Evolutionary conservation across 495 filamentous ascomycete genomes (phyloP).

Genomic region (Bryoglossum gracile): DNA sequence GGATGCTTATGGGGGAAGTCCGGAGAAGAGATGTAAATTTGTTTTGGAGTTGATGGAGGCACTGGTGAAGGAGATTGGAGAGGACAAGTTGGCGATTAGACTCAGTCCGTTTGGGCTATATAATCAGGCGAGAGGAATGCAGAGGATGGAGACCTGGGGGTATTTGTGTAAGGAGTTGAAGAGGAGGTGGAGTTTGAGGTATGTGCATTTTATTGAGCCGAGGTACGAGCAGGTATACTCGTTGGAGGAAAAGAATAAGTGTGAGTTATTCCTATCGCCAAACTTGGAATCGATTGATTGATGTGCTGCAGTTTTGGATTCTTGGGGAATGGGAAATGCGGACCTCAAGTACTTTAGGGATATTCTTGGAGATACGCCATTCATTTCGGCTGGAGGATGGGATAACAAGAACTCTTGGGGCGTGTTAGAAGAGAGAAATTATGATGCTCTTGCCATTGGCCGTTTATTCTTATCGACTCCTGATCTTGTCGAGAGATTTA

Average conservation of each 20-base stretch:
- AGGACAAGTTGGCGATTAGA: slow-evolving; percentile 20
- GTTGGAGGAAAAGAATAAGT: slow-evolving; percentile 38
- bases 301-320: slow-evolving; percentile 24
- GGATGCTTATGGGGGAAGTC: slow-evolving; percentile 44
- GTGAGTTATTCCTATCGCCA: slow-evolving; percentile 6
- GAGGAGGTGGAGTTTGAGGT: slow-evolving; percentile 39
- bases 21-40: slow-evolving; percentile 44
- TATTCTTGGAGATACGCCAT: slow-evolving; percentile 41
- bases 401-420: slow-evolving; percentile 40
- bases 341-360: slow-evolving; percentile 34
- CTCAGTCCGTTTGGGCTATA: slow-evolving; percentile 41
- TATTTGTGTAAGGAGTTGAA: slow-evolving; percentile 43
- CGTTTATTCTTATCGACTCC: slow-evolving; percentile 17
- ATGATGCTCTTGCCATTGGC: slow-evolving; percentile 30
- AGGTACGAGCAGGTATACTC: slow-evolving; percentile 44
- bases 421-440: slow-evolving; percentile 35
- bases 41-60: slow-evolving; percentile 38
- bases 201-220: slow-evolving; percentile 48
- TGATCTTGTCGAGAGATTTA: slow-evolving; percentile 33
- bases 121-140: slow-evolving; percentile 38
- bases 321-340: slow-evolving; percentile 37
- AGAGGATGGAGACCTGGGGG: slow-evolving; percentile 41
- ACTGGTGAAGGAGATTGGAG: slow-evolving; percentile 30
- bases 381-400: slow-evolving; percentile 42
- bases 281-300: neutral